Base-by-base conservation (phyloP, 257 asterid genomes). In the Ilex asprella region DNA sequence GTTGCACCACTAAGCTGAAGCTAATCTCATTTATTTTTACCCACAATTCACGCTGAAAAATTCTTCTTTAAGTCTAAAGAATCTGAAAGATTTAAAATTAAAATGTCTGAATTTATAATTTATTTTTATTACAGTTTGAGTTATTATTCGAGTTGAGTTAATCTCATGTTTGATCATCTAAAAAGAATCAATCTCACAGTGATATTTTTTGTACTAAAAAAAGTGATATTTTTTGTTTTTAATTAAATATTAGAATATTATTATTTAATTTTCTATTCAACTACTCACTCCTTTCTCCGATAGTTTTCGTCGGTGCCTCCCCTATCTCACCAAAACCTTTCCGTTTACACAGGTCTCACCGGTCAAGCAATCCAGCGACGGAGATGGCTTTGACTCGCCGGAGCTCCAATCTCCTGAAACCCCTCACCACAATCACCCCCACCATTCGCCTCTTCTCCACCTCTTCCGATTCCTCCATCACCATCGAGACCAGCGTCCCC, bases 401-500 rank as follows among this genome's bases (percentile, higher is more conserved):
- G 68, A 47, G 78, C 72, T 16, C 82, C 75, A 32, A 76, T 16
- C 67, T 80, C 41, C 78, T 67, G 9, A 82, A 70, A 31, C 80
- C 80, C 30, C 35, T 79, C 31, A 16, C 87, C 57, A 64, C 84
- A 70, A 77, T 82, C 55, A 39, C 67, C 3, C 58, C 58, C 51
- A 30, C 71, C 70, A 55, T 85, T 58, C 91, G 96, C 67, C 71
- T 66, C 67, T 78, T 88, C 59, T 63, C 88, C 31, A 51, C 89
- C 72, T 79, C 82, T 55, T 76, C 95, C 67, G 68, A 84, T 44
- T 14, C 86, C 67, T 63, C 91, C 15, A 78, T 91, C 62, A 83
- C 88, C 49, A 68, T 92, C 31, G 97, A 92, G 71, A 89, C 97
- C 32, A 83, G 93, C 64, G 73, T 92, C 63, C 97, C 97, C 6